phyloP scores from a whole-genome alignment of 768 basidiomycete genomes.

The Gelatoporia subvermispora region DNA sequence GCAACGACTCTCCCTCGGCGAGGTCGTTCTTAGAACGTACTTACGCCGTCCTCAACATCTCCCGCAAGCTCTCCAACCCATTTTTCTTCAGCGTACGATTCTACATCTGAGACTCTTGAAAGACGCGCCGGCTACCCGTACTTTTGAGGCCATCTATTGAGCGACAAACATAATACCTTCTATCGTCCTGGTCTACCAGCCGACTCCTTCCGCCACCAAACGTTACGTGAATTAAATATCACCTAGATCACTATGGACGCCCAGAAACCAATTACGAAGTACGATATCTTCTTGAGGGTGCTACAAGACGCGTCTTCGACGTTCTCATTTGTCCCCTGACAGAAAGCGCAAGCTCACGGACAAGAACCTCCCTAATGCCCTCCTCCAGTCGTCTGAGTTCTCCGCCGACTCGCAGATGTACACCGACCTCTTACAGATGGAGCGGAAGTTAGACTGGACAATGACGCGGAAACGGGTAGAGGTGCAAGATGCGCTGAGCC shows the following conservation, averaged over 20 bases:
- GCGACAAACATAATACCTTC: no score
- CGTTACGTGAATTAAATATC: not conserved
- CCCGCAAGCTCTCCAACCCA: no score
- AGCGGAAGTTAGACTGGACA: constrained; percentile 92
- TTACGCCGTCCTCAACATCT: no score
- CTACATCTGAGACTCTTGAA: no score
- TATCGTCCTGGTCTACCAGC: no score
- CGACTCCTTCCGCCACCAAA: no score
- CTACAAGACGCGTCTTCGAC: not conserved
- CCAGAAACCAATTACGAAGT: constrained; percentile 19
- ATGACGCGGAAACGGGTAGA: constrained; percentile 87
- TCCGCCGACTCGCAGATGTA: constrained; percentile 84
- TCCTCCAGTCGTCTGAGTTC: constrained; percentile 71
- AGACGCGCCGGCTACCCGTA: no score
- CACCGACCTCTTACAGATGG: constrained; percentile 80
- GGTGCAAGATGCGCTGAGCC: constrained; percentile 81
- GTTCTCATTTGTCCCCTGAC: constrained; percentile 8
- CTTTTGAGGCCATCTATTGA: no score
- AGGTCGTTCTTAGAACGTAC: no score
- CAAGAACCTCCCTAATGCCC: constrained; percentile 71
- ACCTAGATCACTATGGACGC: constrained; percentile 14
- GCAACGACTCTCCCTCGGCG: no score
- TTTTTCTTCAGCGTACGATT: no score
- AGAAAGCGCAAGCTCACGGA: constrained; percentile 80
- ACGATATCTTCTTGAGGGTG: no score